Conservation (phyloP, 805 yeast species). For the Saccharomyces mikatae region DNA sequence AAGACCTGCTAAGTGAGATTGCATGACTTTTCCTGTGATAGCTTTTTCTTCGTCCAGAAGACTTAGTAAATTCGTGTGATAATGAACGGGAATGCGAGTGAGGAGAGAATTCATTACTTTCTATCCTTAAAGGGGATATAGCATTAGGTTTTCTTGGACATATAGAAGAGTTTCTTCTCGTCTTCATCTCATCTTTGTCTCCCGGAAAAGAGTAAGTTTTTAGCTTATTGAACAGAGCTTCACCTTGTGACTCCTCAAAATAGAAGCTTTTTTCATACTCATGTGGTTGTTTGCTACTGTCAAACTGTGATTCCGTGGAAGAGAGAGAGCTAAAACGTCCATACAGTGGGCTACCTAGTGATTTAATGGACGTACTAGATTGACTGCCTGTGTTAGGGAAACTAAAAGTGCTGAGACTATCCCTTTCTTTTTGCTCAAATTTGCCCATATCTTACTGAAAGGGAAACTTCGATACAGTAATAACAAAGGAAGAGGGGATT, state of each 20-base stretch:
- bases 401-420: conserved; percentile 3
- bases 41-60: neutral
- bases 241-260: conserved; percentile 7
- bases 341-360: neutral
- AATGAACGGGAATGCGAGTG: neutral
- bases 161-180: neutral
- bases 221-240: conserved; percentile 8
- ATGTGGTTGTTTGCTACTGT: neutral
- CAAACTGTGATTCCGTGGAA: neutral
- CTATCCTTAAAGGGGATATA: neutral
- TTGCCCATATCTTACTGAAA: neutral
- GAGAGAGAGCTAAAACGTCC: neutral
- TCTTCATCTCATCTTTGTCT: neutral
- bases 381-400: conserved; percentile 1
- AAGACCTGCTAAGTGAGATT: conserved; percentile 3
- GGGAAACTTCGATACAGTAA: neutral
- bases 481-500: neutral
- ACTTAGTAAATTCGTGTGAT: neutral
- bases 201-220: conserved; percentile 1
- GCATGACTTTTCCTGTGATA: conserved; percentile 10
- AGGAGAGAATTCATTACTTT: neutral
- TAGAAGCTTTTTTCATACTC: conserved; percentile 1
- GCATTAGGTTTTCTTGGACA: neutral
- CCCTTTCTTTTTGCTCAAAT: neutral
- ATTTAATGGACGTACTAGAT: neutral